These are phyloP conservation scores for Tulasnella sp. DNA, from an alignment of 768 basidiomycete species.

Conservation along the genomic window DNA sequence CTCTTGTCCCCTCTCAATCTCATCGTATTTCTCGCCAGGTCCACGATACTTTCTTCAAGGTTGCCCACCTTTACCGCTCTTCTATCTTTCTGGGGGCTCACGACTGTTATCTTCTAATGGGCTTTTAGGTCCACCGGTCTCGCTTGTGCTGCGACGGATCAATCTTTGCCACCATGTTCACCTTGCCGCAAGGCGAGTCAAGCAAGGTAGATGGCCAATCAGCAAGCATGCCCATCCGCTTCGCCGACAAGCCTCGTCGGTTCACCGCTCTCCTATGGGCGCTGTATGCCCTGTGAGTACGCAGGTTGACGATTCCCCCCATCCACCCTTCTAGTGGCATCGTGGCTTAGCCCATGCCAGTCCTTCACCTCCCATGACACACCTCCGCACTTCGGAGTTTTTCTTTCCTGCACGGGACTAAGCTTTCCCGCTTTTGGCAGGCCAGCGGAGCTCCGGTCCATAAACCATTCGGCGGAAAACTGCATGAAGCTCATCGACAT, in stretches of 20 bases:
- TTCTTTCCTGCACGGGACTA: not conserved
- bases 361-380: slow-evolving; percentile 1
- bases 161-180: slow-evolving; percentile 23
- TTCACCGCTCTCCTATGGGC: slow-evolving; percentile 24
- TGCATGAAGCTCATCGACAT: slow-evolving; percentile 24
- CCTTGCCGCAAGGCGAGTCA: slow-evolving; percentile 12
- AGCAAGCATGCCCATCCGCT: slow-evolving; percentile 11
- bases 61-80: not conserved
- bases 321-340: not conserved
- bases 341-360: slow-evolving; percentile 6
- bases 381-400: not conserved
- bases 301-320: not conserved
- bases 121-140: slow-evolving; percentile 21
- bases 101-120: not conserved
- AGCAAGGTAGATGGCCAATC: slow-evolving; percentile 9
- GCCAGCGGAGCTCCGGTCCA: slow-evolving; percentile 22
- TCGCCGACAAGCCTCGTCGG: slow-evolving; percentile 21
- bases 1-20: not conserved
- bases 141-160: slow-evolving; percentile 21
- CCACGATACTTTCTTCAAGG: slow-evolving; percentile 25
- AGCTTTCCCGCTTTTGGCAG: slow-evolving; percentile 7
- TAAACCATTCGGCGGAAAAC: slow-evolving; percentile 17
- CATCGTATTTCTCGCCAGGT: slow-evolving; percentile 3
- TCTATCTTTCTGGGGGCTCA: not conserved
- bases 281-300: slow-evolving; percentile 25